Evolutionary conservation across 805 yeast species (phyloP), one percentile per base, ranked within the genome.

Genomic region (Candida ponderosae): DNA sequence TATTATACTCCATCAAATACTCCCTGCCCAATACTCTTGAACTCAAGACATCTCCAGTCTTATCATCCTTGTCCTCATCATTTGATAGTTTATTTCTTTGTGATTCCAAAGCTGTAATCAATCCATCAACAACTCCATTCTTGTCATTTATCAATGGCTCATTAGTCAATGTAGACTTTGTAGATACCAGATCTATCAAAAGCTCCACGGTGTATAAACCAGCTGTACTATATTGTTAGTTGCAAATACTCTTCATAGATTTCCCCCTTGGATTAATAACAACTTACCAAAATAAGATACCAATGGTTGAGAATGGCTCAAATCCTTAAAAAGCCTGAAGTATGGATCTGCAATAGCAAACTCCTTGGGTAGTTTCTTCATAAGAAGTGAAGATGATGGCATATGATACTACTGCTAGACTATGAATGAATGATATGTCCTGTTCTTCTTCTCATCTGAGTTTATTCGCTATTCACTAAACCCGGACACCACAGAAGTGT

Each of bases 181-280:
- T 11, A 8, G 33, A 20, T 3, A 35, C 24, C 3, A 31, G 23
- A 6, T 41, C 44, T 10, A 43, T 26, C 4, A 41, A 27, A 6
- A 39, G 30, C 34, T 43, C 40, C 8, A 36, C 24, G 3, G 41
- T 31, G 16, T 37, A 37, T 3, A 43, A 29, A 3, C 46, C 46
- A 29, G 42, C 44, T 27, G 30, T 18, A 24, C 15, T 5, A 5
- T 13, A 8, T 11, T 11, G 16, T 11, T 20, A 19, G 20, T 15
- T 28, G 13, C n/a, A 5, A 3, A 20, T 15, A 18, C 28, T 19
- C 20, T 18, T 5, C 5, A 18, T 10, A 30, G 21, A 2, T 9
- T n/a, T n/a, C n/a, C n/a, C n/a, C n/a, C n/a, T n/a, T n/a, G n/a
- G n/a, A n/a, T n/a, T n/a, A n/a, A n/a, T n/a, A n/a, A n/a, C n/a